Percentiles rank a stretch among this genome's conserved stretches.
Conservation (phyloP, 2,329 filamentous ascomycete genomes). For the Metarhizium humberi region DNA sequence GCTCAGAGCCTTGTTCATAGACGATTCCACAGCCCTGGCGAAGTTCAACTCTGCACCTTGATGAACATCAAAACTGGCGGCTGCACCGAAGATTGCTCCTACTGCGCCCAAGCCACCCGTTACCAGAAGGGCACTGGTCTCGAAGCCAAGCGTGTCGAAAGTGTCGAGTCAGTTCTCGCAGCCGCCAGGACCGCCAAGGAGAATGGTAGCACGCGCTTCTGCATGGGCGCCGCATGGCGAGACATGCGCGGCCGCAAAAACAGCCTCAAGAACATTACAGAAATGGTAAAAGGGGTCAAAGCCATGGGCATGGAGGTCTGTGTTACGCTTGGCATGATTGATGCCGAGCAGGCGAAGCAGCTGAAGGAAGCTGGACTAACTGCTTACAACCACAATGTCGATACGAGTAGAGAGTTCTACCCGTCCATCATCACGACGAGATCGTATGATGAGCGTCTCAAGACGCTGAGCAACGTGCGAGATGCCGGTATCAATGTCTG, state of each 20-base stretch:
- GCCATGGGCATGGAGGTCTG: conserved; percentile 83
- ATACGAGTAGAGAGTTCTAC: conserved; percentile 84
- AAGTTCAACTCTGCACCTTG: conserved; percentile 85
- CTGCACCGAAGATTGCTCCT: conserved; percentile 86
- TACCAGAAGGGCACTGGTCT: conserved; percentile 70
- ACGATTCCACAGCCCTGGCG: conserved; percentile 73
- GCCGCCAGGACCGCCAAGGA: conserved; percentile 69
- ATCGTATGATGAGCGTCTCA: conserved; percentile 76
- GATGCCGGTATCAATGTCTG: conserved; percentile 86
- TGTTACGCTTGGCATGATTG: conserved; percentile 92
- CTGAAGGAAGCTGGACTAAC: conserved; percentile 78
- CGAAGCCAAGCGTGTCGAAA: conserved; percentile 68
- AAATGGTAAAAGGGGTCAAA: conserved; percentile 75
- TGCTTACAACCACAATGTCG: conserved; percentile 91
- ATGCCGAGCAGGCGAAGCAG: conserved; percentile 68
- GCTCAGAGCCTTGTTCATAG: conserved; percentile 65
- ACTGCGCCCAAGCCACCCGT: conserved; percentile 82
- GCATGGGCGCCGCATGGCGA: conserved; percentile 90
- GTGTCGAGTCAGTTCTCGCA: conserved; percentile 70
- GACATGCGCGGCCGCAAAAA: conserved; percentile 90
- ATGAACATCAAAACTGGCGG: conserved; percentile 97
- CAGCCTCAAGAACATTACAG: conserved; percentile 71
- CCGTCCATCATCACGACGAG: conserved; percentile 78
- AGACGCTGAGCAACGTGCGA: conserved; percentile 70
- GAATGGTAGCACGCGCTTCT: conserved; percentile 85